Evolutionary conservation across 2,329 filamentous ascomycete species (phyloP), one percentile per base, ranked within the genome.

Genomic region (Drechslerella stenobrocha): DNA sequence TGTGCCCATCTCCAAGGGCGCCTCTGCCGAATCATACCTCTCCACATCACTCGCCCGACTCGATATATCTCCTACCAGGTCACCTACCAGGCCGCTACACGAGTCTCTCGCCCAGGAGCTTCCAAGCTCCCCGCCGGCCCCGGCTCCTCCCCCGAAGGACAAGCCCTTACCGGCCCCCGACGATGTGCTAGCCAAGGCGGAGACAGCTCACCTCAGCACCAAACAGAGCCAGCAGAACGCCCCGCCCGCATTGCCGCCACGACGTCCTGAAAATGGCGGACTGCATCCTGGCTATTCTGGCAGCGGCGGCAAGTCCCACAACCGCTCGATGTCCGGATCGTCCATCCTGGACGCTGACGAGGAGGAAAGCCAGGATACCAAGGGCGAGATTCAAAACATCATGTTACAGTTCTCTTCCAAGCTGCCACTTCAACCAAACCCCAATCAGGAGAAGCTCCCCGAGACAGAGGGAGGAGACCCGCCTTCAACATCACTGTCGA

Each of bases 381-480:
- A 84, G 64, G 86, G 87, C 3, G 93, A 98, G 78, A 96, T 98
- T 66, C 89, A 96, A 77, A 95, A 83, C 75, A 97, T 98, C 75
- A 97, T 98, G 89, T 89, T 90, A 70, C 93, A 97, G 77, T 97
- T 97, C 51, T 69, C 64, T 23, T 57, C 64, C 20, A 63, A 58
- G 47, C 32, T 69, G 15, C 23, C 57, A 24, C 57, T 57, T 24
- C 70, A 73, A 61, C 44, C 52, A 18, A 69, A 73, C 46, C 52
- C 47, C 44, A 47, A 60, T 13, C 13, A 45, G 13, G 67, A 55
- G 22, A 57, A 61, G 15, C 18, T 42, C 13, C 34, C 45, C 9
- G 13, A 45, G 0, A 65, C 56, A 28, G 63, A 70, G 24, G 59
- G 67, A 30, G 28, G 28, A 30, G 11, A 11, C 11, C 28, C 11